Evolutionary conservation across 345 rosid genomes (phyloP).

Genomic region (Passiflora organensis): DNA sequence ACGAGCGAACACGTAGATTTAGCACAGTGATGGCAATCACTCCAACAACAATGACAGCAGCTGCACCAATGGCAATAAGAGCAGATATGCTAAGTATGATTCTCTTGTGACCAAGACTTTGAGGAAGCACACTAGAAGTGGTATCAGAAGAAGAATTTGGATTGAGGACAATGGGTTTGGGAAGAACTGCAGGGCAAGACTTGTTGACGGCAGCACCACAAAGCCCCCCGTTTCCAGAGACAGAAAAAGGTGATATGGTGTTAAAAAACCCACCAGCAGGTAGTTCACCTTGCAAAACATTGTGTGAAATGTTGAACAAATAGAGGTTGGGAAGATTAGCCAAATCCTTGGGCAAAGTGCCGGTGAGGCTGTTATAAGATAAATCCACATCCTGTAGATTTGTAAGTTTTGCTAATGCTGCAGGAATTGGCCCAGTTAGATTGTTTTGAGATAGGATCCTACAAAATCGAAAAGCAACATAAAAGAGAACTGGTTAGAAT

Average conservation of each 20-base stretch:
- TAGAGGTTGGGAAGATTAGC: conserved; percentile 65
- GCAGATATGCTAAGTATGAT: conserved; percentile 89
- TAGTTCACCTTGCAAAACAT: conserved; percentile 70
- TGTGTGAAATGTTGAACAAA: conserved; percentile 83
- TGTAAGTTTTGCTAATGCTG: conserved; percentile 49
- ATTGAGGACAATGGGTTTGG: conserved; percentile 90
- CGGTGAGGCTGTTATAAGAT: conserved; percentile 56
- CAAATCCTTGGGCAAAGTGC: conserved; percentile 69
- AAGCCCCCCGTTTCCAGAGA: conserved; percentile 69
- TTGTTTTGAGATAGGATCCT: conserved; percentile 70
- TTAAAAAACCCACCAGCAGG: conserved; percentile 86
- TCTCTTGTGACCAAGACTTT: conserved; percentile 56
- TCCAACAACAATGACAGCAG: conserved; percentile 83
- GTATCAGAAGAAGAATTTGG: conserved; percentile 66
- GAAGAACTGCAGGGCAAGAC: conserved; percentile 81
- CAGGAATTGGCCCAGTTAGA: conserved; percentile 57
- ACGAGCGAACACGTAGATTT: conserved; percentile 66
- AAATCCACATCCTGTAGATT: conserved; percentile 62
- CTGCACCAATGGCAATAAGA: conserved; percentile 96
- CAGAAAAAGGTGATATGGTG: conserved; percentile 62
- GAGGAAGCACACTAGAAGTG: conserved; percentile 11
- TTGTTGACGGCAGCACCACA: conserved; percentile 78
- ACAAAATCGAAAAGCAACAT: conserved; percentile 15
- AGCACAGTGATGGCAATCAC: conserved; percentile 90
- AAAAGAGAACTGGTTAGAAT: conserved; percentile 2